Base-by-base conservation (phyloP, 805 yeast genomes). In the Ogataea methanolica region DNA sequence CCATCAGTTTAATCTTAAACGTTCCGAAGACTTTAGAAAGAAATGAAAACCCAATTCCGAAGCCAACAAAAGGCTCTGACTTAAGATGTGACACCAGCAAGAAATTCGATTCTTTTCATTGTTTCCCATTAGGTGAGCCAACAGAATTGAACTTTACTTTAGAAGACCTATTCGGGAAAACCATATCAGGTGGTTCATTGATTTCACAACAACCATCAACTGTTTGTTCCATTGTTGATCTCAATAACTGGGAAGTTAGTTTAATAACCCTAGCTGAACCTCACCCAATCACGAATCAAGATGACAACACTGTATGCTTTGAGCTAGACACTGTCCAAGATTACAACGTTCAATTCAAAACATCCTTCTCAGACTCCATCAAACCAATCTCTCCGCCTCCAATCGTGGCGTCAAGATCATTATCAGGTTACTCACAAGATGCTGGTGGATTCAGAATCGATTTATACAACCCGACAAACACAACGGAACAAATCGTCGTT, bases 381-480 rank as follows among this genome's bases (percentile, higher is more conserved):
- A 58, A 65, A 1, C 69, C 72, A 0, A 52, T 71, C 0, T 65
- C 60, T 2, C 52, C 59, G 2, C 88, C 89, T 0, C 94, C 94
- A 1, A 69, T 94, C 2, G 64, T 62, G 46, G 95, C 85, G 0
- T 84, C 94, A 19, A 77, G 99, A 51, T 87, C 97, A 0, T 74
- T 92, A 45, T 88, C 96, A 0, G 97, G 98, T 0, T 85, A 84
- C 60, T 90, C 96, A 2, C 96, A 87, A 62, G 97, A 89, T 59
- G 75, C 80, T 50, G 98, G 98, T 48, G 97, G 96, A 0, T 73
- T 92, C 51, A 81, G 97, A 61, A 78, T 86, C 0, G 86, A 82
- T 11, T 76, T 92, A 57, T 69, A 70, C n/a, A 94, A 92, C 61
- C 87, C 89, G 1, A 68, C 80, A 0, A 54, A 53, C 3, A 64